Percentiles rank a stretch among this genome's conserved stretches.
These are phyloP conservation scores for Cantharellus cinnabarinus DNA, from an alignment of 768 basidiomycete genomes.

Conservation along the genomic window DNA sequence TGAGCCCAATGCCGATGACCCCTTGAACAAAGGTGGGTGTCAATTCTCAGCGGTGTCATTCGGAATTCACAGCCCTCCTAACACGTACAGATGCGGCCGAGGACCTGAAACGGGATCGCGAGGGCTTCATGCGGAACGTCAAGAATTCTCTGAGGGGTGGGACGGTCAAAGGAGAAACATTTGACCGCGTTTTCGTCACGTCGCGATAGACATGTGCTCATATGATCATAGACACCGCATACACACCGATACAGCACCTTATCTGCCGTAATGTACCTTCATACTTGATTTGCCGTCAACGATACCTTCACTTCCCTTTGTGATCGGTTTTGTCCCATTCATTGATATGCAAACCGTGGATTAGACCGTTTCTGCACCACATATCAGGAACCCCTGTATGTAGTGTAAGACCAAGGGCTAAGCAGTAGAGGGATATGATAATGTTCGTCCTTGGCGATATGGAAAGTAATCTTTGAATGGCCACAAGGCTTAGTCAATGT, in stretches of 20 bases:
- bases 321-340: neutral
- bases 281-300: neutral
- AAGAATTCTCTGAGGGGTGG: constrained; percentile 72
- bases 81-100: constrained; percentile 74
- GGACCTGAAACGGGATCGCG: constrained; percentile 77
- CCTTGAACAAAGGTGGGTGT: constrained; percentile 88
- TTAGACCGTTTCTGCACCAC: neutral
- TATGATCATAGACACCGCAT: neutral
- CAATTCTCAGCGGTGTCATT: neutral
- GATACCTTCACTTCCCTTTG: neutral
- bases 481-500: neutral
- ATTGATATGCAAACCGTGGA: neutral
- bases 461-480: constrained; percentile 48
- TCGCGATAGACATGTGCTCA: constrained; percentile 1
- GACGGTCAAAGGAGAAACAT: constrained; percentile 54
- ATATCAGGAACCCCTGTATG: constrained; percentile 61
- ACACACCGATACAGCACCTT: neutral
- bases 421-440: constrained; percentile 84
- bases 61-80: neutral
- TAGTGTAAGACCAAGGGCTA: constrained; percentile 80
- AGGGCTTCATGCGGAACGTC: constrained; percentile 69
- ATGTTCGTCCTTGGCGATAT: constrained; percentile 47
- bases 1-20: constrained; percentile 97
- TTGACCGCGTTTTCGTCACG: constrained; percentile 38
- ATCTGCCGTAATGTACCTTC: neutral